Evolutionary conservation across 768 basidiomycete species (phyloP).

Genomic region (Candolleomyces aberdarensis): DNA sequence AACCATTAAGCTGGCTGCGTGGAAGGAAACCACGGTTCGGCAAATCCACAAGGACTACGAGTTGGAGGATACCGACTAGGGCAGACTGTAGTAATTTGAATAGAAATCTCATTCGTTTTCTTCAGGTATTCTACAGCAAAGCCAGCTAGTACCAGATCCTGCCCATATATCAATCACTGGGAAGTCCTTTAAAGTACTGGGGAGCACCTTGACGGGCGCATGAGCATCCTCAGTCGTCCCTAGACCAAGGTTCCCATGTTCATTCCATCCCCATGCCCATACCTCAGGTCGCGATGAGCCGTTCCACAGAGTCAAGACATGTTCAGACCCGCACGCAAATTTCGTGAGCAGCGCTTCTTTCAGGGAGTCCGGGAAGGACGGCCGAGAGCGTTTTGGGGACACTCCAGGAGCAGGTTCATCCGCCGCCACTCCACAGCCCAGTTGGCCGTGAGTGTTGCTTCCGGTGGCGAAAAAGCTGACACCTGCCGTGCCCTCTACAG

Average conservation of each 20-base stretch:
- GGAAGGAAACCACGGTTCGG: conserved; percentile 66
- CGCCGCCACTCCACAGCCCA: conserved; percentile 35
- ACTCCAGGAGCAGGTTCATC: background rate
- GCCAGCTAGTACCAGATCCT: conserved; percentile 49
- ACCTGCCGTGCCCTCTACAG: conserved; percentile 13
- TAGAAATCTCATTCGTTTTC: background rate
- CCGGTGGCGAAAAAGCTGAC: conserved; percentile 40
- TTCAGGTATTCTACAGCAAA: conserved; percentile 18
- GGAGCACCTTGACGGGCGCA: conserved; percentile 55
- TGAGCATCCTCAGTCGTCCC: conserved; percentile 55
- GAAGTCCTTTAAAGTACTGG: conserved; percentile 16
- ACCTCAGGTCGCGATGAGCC: conserved; percentile 34
- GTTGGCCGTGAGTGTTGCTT: conserved; percentile 64
- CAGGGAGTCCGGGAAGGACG: conserved; percentile 6
- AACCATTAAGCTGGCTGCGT: conserved; percentile 57
- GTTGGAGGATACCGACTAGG: conserved; percentile 54
- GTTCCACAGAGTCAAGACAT: conserved; percentile 51
- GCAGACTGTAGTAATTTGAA: background rate
- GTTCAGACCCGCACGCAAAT: conserved; percentile 82
- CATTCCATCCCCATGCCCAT: conserved; percentile 98
- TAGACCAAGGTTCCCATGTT: conserved; percentile 89
- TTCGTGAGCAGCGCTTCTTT: conserved; percentile 18
- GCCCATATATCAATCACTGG: conserved; percentile 30
- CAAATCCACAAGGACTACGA: conserved; percentile 74
- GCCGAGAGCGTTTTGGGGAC: conserved; percentile 13